Base-by-base conservation (phyloP, 257 asterid species). In the Coffea eugenioides region DNA sequence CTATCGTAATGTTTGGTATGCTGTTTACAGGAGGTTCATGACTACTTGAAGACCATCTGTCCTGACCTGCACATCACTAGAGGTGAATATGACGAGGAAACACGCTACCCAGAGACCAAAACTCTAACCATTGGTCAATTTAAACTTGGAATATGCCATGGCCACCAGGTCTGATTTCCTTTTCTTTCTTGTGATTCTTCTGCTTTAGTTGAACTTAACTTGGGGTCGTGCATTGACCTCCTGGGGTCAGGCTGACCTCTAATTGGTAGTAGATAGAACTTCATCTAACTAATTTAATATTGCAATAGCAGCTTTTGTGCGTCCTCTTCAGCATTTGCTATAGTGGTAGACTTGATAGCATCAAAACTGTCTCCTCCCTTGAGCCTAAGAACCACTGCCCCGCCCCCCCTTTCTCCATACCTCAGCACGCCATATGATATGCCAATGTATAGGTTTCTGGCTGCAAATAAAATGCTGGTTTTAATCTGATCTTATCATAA, bases 101-200 rank as follows among this genome's bases (percentile, higher is more conserved):
- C 95, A 12, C 96, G 95, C 70, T 93, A 95, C 77, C 99, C 98
- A 0, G 99, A 95, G 79, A 95, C 97, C 56, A 95, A 95, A 85
- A 92, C 94, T 41, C 80, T 95, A 57, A 95, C 94, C 13, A 91
- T 95, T 69, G 98, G 99, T n/a, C 99, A 95, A 88, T 95, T 95
- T 83, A 95, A 95, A 91, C 93, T 95, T 20, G 99, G 99, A 56
- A 84, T 95, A 46, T 95, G 99, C 90, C 98, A 95, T 85, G 99
- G 99, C 72, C 98, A 95, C 86, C 98, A 93, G 98, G 99, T 95
- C 59, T 5, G 75, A 3, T 73, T 77, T 83, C 56, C 41, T 56
- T 75, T 21, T 85, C 54, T 70, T 79, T 85, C 68, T 70, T 79
- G 81, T 21, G 48, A 31, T 64, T 78, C 25, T 57, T 71, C 39